Conservation (phyloP, 2,329 filamentous ascomycete genomes). For the Lasiodiplodia gonubiensis region DNA sequence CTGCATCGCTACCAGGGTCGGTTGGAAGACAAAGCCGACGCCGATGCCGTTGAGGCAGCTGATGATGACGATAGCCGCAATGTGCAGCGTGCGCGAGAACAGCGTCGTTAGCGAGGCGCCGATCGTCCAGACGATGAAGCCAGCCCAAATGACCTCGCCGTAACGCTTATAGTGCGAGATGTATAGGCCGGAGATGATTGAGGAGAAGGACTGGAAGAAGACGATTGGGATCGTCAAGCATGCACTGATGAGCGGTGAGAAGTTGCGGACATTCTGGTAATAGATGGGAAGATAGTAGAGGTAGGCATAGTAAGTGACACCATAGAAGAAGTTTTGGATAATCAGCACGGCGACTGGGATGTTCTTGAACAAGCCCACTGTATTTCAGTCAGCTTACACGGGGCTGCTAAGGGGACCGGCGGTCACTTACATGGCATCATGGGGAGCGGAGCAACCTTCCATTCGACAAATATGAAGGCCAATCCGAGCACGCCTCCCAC, state of each 20-base stretch:
- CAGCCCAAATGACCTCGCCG: slow-evolving; percentile 62
- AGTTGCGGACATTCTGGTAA: slow-evolving; percentile 62
- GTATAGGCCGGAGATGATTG: slow-evolving; percentile 61
- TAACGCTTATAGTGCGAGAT: slow-evolving; percentile 64
- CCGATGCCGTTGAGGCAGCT: slow-evolving; percentile 52
- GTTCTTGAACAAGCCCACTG: slow-evolving; percentile 61
- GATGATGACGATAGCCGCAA: slow-evolving; percentile 58
- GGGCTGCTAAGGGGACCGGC: neutral
- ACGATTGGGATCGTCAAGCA: slow-evolving; percentile 59
- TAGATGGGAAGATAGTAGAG: slow-evolving; percentile 68
- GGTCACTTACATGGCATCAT: slow-evolving; percentile 58
- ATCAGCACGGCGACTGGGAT: slow-evolving; percentile 61
- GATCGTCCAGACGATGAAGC: slow-evolving; percentile 56
- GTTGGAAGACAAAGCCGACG: slow-evolving; percentile 60
- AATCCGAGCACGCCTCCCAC: slow-evolving; percentile 55
- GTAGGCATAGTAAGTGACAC: slow-evolving; percentile 63
- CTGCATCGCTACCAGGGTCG: slow-evolving; percentile 63
- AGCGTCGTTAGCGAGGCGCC: slow-evolving; percentile 60
- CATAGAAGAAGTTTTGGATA: slow-evolving; percentile 64
- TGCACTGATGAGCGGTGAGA: slow-evolving; percentile 56
- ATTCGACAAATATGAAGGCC: slow-evolving; percentile 61
- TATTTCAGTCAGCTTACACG: neutral
- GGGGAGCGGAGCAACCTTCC: slow-evolving; percentile 60
- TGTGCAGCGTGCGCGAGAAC: slow-evolving; percentile 51
- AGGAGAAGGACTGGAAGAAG: slow-evolving; percentile 53